These are phyloP conservation scores for Beauveria bassiana DNA, from an alignment of 2,329 filamentous ascomycete species.

Conservation along the genomic window DNA sequence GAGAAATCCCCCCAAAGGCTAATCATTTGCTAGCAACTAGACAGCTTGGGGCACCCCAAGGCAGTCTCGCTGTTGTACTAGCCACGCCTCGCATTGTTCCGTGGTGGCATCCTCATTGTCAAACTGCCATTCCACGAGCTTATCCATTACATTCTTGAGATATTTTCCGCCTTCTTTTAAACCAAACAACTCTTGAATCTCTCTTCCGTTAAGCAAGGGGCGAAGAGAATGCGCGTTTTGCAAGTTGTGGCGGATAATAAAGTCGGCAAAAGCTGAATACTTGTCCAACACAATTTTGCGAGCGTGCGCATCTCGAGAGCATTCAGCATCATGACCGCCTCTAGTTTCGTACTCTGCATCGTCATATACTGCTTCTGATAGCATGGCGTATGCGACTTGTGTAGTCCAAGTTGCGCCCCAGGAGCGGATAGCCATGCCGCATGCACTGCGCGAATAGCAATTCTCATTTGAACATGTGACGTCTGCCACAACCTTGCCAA, in stretches of 20 bases:
- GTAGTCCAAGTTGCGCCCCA: conserved; percentile 14
- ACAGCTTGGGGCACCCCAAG: too few species aligned
- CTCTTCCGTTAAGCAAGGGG: conserved; percentile 13
- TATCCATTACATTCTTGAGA: conserved; percentile 9
- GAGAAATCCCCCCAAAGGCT: too few species aligned
- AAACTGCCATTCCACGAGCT: conserved; percentile 14
- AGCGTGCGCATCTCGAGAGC: too few species aligned
- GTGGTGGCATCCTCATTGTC: conserved; percentile 9
- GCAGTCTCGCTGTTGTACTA: not conserved
- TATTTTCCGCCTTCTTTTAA: conserved; percentile 11
- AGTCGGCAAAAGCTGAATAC: conserved; percentile 10
- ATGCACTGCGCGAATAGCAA: conserved; percentile 4
- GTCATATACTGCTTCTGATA: conserved; percentile 3
- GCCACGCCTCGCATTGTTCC: conserved; percentile 14
- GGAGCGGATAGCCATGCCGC: conserved; percentile 16
- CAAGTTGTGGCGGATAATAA: conserved; percentile 6
- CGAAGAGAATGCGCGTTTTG: conserved; percentile 5
- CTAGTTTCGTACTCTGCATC: not conserved
- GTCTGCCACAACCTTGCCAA: not conserved
- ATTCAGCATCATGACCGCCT: not conserved
- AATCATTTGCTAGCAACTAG: too few species aligned
- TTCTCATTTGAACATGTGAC: not conserved
- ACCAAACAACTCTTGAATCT: conserved; percentile 13
- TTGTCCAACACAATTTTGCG: not conserved
- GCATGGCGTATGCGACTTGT: conserved; percentile 13